Base-by-base conservation (phyloP, 148 eudicot genomes). In the Oxyria digyna region DNA sequence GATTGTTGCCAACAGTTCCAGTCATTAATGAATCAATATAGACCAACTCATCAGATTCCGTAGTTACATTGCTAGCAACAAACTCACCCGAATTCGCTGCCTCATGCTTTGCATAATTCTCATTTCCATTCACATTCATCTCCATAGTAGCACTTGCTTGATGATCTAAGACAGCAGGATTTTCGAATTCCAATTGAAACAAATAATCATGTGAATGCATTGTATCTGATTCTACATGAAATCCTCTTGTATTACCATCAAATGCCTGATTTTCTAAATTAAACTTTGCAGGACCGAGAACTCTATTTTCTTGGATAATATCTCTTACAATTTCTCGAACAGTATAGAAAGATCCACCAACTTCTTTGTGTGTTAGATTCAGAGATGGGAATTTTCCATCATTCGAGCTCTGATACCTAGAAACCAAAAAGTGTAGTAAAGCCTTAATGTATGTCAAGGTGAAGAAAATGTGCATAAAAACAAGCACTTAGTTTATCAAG, bases 321-420 rank as follows among this genome's bases (percentile, higher is more conserved):
- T 90, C 97, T 69, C 96, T 80, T 71, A 93, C 88, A 69, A 88
- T 81, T 76, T 93, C 95, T 18, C 98, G 82, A 69, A 93, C 88
- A 62, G 86, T 87, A 66, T 93, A 93, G 80, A 83, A 93, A 6
- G 98, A 93, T 33, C 98, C 98, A 67, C 98, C 98, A 77, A 93
- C 92, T 83, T 93, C 97, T 77, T 90, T 90, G 74, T 86, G 92
- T 23, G 98, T 88, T 38, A 90, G 86, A 77, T 72, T 85, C 75
- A 93, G 78, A 6, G 97, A 88, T 35, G 98, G 98, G 49, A 93
- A 93, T 69, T 73, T 80, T 57, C 97, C 98, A 45, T 84, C 77
- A 66, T 90, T 89, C 70, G 73, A 71, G 49, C 69, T 75, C 82
- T 93, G 97, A 78, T 93, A 81, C 81, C 98, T 93, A 81, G 68